Percentiles rank a stretch among this genome's conserved stretches.
phyloP scores from a whole-genome alignment of 768 basidiomycete genomes.

The Phaffia australis region DNA sequence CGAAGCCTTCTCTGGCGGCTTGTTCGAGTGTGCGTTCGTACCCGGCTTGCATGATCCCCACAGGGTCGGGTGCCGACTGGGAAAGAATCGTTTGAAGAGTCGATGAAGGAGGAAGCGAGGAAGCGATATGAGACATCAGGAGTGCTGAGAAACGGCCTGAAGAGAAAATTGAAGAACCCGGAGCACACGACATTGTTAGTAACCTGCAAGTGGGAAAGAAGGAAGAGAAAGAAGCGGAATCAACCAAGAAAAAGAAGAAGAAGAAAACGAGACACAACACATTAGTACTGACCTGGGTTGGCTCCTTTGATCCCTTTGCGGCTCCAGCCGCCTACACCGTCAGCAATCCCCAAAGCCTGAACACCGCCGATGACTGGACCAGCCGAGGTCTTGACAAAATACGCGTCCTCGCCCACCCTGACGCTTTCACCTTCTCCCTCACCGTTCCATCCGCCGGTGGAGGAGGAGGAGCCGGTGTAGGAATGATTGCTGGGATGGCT shows the following conservation, averaged over 20 bases:
- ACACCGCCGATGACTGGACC: conserved; percentile 15
- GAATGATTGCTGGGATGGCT: neutral
- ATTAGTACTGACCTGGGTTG: conserved; percentile 15
- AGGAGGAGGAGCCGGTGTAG: neutral
- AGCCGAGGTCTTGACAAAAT: conserved; percentile 38
- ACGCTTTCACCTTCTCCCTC: conserved; percentile 20
- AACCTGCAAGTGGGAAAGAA: neutral
- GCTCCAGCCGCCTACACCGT: conserved; percentile 88
- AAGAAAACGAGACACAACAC: neutral
- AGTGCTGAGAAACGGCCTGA: conserved; percentile 19
- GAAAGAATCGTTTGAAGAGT: too few species aligned
- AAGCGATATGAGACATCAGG: conserved; percentile 8
- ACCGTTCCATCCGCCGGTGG: neutral
- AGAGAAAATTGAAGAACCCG: neutral
- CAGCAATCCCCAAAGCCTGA: conserved; percentile 86
- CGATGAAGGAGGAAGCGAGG: neutral
- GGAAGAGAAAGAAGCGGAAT: neutral
- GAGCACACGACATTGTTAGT: neutral
- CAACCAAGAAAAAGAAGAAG: neutral
- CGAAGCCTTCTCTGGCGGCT: conserved; percentile 41
- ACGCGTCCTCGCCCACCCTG: conserved; percentile 78
- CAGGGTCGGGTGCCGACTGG: conserved; percentile 34
- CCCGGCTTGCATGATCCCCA: conserved; percentile 43
- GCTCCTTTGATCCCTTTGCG: conserved; percentile 4
- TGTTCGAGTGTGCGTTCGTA: conserved; percentile 43